Conservation (phyloP, 352 stramenopile genomes). For the Phytophthora fragariae region DNA sequence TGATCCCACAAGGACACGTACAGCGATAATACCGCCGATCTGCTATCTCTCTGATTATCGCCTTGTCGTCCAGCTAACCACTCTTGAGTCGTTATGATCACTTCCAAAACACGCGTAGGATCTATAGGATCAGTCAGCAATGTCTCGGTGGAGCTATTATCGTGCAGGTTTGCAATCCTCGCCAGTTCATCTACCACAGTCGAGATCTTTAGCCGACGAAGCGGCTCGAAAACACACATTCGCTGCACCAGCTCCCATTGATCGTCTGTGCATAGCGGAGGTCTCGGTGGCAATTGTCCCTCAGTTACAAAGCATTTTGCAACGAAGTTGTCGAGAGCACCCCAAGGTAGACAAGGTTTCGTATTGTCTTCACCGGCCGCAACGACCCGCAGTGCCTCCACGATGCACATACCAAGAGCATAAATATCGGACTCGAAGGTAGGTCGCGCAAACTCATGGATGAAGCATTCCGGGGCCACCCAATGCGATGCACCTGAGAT, state of each 20-base stretch:
- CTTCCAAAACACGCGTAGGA: not conserved
- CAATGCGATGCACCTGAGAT: not conserved
- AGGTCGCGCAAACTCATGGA: not conserved
- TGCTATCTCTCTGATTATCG: too few relatives aligned
- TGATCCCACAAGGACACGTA: not conserved
- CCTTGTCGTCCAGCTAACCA: too few relatives aligned
- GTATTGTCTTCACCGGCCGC: not conserved
- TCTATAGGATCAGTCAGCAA: not conserved
- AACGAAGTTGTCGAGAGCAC: not conserved
- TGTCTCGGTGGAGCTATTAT: not conserved
- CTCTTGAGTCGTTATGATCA: too few relatives aligned
- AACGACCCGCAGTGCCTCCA: slow-evolving; percentile 6
- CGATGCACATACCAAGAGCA: slow-evolving; percentile 8
- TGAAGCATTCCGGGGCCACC: not conserved
- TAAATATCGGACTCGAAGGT: slow-evolving; percentile 4
- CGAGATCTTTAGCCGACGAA: not conserved
- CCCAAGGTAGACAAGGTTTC: not conserved
- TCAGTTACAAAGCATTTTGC: not conserved
- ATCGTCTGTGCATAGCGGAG: not conserved
- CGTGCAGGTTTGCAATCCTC: not conserved
- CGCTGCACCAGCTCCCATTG: not conserved
- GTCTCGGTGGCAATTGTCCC: not conserved
- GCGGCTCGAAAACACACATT: slow-evolving; percentile 3
- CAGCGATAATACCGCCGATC: too few relatives aligned
- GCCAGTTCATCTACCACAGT: not conserved